Evolutionary conservation across 202 grass and related monocot genomes (phyloP), one percentile per base, ranked within the genome.

Genomic region (Hordeum pubiflorum): DNA sequence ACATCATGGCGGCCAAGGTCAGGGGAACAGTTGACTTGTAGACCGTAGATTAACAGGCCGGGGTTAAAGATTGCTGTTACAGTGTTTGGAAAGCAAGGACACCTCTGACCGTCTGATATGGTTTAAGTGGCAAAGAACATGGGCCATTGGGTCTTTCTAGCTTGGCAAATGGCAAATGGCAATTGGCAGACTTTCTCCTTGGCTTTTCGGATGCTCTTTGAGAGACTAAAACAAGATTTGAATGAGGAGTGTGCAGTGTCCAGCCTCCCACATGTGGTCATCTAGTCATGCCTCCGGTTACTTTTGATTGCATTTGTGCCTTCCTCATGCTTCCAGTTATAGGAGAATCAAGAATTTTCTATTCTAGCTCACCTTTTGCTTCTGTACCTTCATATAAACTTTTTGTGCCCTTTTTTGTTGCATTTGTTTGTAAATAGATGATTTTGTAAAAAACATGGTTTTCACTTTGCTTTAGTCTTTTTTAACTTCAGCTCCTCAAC

Each of bases 201-300:
- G 21, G 74, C 79, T 80, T 89, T 89, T 63, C 44, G 79, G 83
- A 86, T 89, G 88, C 83, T 86, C 83, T 83, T 86, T 36, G 83
- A 82, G 24, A 75, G 61, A 24, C 20, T 86, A 86, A 69, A 86
- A 86, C 78, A 61, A 82, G 74, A 41, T 15, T 82, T 55, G 46
- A 54, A 54, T 18, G 79, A 81, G 34, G 56, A 59, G 78, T 74
- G 20, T 69, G 31, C 38, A 55, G 48, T 69, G 67, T 40, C 67
- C 75, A 68, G 79, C 38, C 48, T 66, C 39, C 52, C 39, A 27
- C 74, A 9, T 23, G 34, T 21, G 54, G 14, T 56, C 61, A 80
- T 84, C 34, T 56, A 57, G 63, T 31, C 81, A 52, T 80, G 72
- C 82, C 40, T 41, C 48, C 11, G 15, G 10, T 67, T 82, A 59